Base-by-base conservation (phyloP, 2,329 filamentous ascomycete genomes). In the Paraconiothyrium brasiliense region DNA sequence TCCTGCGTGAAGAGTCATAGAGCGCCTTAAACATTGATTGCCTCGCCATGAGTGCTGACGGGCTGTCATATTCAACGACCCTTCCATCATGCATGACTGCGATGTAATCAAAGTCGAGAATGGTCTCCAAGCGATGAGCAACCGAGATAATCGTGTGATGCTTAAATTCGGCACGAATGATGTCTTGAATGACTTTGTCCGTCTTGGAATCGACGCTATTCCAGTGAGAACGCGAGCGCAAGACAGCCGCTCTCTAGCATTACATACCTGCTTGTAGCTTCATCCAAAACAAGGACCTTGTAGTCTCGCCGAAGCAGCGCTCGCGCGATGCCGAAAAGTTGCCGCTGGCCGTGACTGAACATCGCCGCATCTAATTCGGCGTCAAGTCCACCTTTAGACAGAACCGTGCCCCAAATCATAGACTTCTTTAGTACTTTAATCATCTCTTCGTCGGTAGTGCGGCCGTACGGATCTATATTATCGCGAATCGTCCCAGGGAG, bases 321-420 rank as follows among this genome's bases (percentile, higher is more conserved):
- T 0, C 87, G 76, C 0, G 84, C 87, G 0, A 90, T 81, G 61
- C 82, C 85, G 62, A 90, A 86, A 0, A 90, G 80, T 66, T 90
- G 88, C 54, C 82, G 84, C 71, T 90, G 87, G 62, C 59, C 59
- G 10, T 50, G 41, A 14, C 39, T 50, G 34, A 60, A 24, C 4
- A n/a, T 37, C 13, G 11, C 22, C 6, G 13, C 20, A 16, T 39
- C 30, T 4, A 56, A 22, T 0, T 87, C 87, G 6, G 57, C 27
- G 4, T 56, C 51, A n/a, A 60, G 58, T 11, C 37, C 37, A 0
- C 37, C 35, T 1, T 16, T 22, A 8, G 73, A 72, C 50, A 70
- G 71, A 11, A 85, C 71, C 0, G 74, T 67, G 0, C 76, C 65
- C 76, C 79, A 81, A 0, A 87, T 70, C 14, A 81, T 76, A 0